Conservation (phyloP, 805 yeast genomes). For the Isabelozyma gotoi region DNA sequence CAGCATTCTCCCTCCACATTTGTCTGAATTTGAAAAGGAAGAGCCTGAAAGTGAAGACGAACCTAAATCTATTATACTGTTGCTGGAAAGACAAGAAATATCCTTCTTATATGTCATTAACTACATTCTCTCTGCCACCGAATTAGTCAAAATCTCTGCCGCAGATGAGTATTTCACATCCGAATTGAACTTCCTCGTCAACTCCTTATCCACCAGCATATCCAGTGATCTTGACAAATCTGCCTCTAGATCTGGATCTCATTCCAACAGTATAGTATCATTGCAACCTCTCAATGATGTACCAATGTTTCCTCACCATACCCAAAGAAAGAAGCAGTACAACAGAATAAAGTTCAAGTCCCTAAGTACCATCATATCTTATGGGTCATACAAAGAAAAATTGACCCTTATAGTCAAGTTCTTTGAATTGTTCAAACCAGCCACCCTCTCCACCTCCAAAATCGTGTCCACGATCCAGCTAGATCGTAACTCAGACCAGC, state of each 20-base stretch:
- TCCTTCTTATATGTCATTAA: conserved; percentile 27
- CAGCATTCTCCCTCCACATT: not conserved
- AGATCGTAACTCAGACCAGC: conserved; percentile 1
- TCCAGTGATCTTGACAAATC: conserved; percentile 22
- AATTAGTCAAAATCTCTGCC: conserved; percentile 14
- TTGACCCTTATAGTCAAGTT: conserved; percentile 16
- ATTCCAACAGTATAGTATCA: conserved; percentile 15
- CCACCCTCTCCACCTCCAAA: conserved; percentile 6
- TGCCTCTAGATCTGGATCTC: conserved; percentile 20
- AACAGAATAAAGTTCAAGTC: conserved; percentile 10
- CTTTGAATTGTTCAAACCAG: conserved; percentile 12
- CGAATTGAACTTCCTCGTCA: conserved; percentile 17
- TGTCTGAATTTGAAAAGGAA: not conserved
- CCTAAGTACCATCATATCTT: conserved; percentile 18
- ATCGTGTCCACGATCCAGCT: conserved; percentile 4
- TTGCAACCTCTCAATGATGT: conserved; percentile 2
- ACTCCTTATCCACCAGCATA: conserved; percentile 18
- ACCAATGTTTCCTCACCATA: not conserved
- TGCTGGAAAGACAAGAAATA: conserved; percentile 26
- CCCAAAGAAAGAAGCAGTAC: conserved; percentile 4
- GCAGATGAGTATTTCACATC: conserved; percentile 11
- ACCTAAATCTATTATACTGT: not conserved
- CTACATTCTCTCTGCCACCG: conserved; percentile 16
- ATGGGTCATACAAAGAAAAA: conserved; percentile 33
- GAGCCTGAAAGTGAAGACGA: not conserved